Percentiles rank a stretch among this genome's conserved stretches.
Conservation (phyloP, 2,329 filamentous ascomycete species). For the Dichotomopilus funicola region DNA sequence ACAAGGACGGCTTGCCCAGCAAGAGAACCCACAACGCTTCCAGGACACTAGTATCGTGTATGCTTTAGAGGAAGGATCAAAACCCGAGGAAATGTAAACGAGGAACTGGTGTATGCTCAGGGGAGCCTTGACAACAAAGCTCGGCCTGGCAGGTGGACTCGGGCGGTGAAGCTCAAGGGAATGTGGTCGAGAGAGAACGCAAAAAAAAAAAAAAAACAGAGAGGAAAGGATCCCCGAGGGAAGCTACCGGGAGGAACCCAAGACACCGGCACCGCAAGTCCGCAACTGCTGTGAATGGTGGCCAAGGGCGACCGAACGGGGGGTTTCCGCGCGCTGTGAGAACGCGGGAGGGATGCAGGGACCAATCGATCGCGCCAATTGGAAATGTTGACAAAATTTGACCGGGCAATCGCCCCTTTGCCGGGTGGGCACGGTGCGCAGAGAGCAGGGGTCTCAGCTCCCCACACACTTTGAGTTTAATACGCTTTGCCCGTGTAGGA, state of each 20-base stretch:
- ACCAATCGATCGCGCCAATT: constrained; percentile 3
- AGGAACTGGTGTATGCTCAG: background rate
- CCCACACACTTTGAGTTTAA: background rate
- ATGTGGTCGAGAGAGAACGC: background rate
- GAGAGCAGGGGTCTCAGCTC: background rate
- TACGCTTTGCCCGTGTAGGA: background rate
- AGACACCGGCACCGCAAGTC: background rate
- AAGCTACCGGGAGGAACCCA: background rate
- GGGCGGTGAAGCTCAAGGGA: constrained; percentile 4
- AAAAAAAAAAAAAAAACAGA: background rate
- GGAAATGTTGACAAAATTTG: constrained; percentile 15
- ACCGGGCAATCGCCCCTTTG: constrained; percentile 7
- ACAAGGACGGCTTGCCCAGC: background rate
- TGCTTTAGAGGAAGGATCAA: no score
- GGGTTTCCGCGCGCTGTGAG: no score
- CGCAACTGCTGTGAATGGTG: no score
- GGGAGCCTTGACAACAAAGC: background rate
- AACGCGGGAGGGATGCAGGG: constrained; percentile 1
- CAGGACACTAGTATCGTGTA: constrained; percentile 12
- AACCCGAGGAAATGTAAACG: background rate
- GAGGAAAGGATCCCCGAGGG: background rate
- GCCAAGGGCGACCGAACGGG: no score
- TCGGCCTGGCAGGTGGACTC: background rate
- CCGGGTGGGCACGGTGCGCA: no score
- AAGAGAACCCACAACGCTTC: background rate